phyloP scores from a whole-genome alignment of 2,329 filamentous ascomycete species.

The Tricladium varicosporioides region DNA sequence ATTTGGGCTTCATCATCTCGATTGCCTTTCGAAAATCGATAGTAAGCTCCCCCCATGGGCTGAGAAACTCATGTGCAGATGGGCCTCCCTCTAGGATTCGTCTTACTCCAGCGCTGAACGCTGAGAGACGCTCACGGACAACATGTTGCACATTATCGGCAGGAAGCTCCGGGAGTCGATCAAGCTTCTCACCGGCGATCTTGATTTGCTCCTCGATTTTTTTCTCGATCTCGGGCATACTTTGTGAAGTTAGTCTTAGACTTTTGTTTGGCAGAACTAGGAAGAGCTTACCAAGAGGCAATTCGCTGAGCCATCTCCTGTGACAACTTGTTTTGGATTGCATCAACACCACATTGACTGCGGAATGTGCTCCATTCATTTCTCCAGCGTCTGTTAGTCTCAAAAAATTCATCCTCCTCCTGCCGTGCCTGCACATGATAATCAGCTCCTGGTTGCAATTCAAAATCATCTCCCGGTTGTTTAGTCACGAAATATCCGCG shows the following conservation, averaged over 20 bases:
- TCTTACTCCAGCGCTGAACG: conserved; percentile 54
- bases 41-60: conserved; percentile 35
- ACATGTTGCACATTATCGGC: conserved; percentile 60
- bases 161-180: conserved; percentile 63
- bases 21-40: conserved; percentile 36
- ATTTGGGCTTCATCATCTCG: conserved; percentile 31
- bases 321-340: conserved; percentile 48
- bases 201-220: conserved; percentile 39
- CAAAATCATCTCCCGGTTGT: conserved; percentile 47
- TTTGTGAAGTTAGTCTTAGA: conserved; percentile 7
- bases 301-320: conserved; percentile 47
- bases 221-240: conserved; percentile 41
- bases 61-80: conserved; percentile 42
- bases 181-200: conserved; percentile 54
- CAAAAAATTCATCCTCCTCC: conserved; percentile 52
- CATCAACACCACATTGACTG: conserved; percentile 49
- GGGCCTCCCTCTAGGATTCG: conserved; percentile 52
- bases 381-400: conserved; percentile 42
- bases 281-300: conserved; percentile 26
- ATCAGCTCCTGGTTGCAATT: conserved; percentile 11
- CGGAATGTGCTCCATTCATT: conserved; percentile 38
- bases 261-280: not conserved
- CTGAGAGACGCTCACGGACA: conserved; percentile 57
- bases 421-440: conserved; percentile 46
- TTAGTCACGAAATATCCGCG: conserved; percentile 81